A percentile compares a stretch with the other conserved stretches of the same genome.
phyloP scores from a whole-genome alignment of 2,329 filamentous ascomycete genomes.

The Aspergillus hortae region DNA sequence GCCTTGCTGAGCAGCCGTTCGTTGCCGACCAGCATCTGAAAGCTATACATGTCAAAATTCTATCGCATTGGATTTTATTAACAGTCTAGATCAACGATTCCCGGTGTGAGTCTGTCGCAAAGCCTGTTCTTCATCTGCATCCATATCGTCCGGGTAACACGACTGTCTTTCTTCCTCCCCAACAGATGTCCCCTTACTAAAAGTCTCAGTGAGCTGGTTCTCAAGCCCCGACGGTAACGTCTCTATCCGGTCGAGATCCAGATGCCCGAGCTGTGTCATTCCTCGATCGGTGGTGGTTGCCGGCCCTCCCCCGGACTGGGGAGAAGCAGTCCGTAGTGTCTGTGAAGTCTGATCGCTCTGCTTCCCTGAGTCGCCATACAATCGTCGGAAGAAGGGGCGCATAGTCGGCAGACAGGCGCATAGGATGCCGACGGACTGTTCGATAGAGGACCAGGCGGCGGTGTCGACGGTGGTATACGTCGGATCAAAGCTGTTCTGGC shows the following conservation, averaged over 20 bases:
- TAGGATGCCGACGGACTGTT: slow-evolving; percentile 26
- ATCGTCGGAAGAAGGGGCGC: slow-evolving; percentile 15
- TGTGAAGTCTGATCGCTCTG: neutral
- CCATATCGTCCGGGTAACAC: neutral
- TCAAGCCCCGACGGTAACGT: neutral
- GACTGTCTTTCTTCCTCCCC: neutral
- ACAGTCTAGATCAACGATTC: neutral
- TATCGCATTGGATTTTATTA: neutral
- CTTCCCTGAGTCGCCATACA: slow-evolving; percentile 4
- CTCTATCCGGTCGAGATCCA: neutral
- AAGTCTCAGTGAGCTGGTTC: neutral
- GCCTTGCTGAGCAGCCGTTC: too few species aligned
- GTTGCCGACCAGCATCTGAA: too few species aligned
- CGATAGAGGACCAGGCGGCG: slow-evolving; percentile 25
- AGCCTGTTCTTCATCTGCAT: neutral
- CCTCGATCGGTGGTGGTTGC: neutral
- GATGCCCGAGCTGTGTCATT: neutral
- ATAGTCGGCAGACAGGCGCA: slow-evolving; percentile 27
- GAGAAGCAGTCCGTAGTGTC: neutral
- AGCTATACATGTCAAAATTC: too few species aligned
- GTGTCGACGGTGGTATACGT: slow-evolving; percentile 17
- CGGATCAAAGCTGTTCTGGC: slow-evolving; percentile 9
- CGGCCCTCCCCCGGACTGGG: neutral
- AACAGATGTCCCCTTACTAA: neutral
- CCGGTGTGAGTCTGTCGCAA: neutral